phyloP scores from a whole-genome alignment of 2,329 filamentous ascomycete species.

The Teratosphaeria pseudoeucalypti region DNA sequence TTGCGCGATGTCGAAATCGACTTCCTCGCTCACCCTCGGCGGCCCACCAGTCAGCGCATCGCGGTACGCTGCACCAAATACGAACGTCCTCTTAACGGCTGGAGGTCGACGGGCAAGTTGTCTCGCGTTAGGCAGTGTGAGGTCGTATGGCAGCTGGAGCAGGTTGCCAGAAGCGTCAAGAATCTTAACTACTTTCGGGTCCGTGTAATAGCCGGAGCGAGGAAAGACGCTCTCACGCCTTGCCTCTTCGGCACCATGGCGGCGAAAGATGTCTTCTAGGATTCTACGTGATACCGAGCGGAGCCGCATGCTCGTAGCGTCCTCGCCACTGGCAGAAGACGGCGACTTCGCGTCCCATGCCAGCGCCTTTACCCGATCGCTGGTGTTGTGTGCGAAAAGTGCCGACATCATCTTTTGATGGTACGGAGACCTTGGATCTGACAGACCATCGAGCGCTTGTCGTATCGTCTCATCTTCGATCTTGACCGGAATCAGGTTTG shows the following conservation, averaged over 20 bases:
- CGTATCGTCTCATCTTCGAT: constrained; percentile 88
- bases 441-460: constrained; percentile 68
- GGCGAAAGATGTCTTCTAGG: constrained; percentile 67
- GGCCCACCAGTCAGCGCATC: constrained; percentile 70
- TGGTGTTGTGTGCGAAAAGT: constrained; percentile 56
- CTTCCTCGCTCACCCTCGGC: constrained; percentile 73
- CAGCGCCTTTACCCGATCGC: constrained; percentile 52
- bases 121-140: constrained; percentile 80
- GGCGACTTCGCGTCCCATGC: constrained; percentile 37
- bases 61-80: constrained; percentile 80
- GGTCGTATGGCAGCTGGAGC: constrained; percentile 85
- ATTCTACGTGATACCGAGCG: constrained; percentile 56
- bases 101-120: constrained; percentile 63
- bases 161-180: constrained; percentile 78
- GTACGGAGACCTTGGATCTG: constrained; percentile 74
- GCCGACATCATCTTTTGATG: constrained; percentile 83
- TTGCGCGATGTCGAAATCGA: constrained; percentile 94
- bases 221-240: constrained; percentile 70
- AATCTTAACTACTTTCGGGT: constrained; percentile 61
- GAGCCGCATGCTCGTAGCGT: constrained; percentile 14
- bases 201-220: constrained; percentile 64
- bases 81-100: constrained; percentile 64
- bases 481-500: constrained; percentile 77
- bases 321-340: constrained; percentile 6
- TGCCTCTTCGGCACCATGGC: constrained; percentile 79